Evolutionary conservation across 2,329 filamentous ascomycete species (phyloP).

Genomic region (Penicillium carneum): DNA sequence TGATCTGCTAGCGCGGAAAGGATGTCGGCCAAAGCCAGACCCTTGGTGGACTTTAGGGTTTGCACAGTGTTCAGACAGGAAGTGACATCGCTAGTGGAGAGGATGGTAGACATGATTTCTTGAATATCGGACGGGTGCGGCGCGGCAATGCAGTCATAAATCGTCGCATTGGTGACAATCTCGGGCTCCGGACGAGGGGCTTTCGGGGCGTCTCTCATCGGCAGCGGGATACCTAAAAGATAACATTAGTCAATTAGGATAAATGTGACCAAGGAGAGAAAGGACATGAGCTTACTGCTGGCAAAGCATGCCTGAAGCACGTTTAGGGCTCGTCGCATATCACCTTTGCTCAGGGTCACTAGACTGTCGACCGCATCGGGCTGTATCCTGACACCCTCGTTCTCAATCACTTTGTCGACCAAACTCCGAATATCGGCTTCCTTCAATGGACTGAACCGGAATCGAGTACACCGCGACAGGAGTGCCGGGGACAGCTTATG

Average conservation of each 20-base stretch:
- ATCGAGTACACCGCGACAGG: constrained; percentile 90
- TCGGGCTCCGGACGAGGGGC: constrained; percentile 71
- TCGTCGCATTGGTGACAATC: constrained; percentile 86
- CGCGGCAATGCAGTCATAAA: constrained; percentile 96
- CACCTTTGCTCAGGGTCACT: constrained; percentile 86
- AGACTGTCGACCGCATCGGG: constrained; percentile 81
- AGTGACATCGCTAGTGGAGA: constrained; percentile 85
- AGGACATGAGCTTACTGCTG: constrained; percentile 68
- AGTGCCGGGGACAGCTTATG: constrained; percentile 95
- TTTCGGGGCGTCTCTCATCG: constrained; percentile 66
- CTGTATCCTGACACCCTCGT: constrained; percentile 84
- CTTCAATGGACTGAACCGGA: constrained; percentile 92
- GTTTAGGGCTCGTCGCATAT: constrained; percentile 94
- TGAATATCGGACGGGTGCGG: constrained; percentile 88
- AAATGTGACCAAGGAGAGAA: not conserved
- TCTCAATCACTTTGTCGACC: constrained; percentile 87
- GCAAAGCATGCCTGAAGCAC: constrained; percentile 96
- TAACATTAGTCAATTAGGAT: not conserved
- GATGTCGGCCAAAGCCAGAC: constrained; percentile 90
- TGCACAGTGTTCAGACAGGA: constrained; percentile 88
- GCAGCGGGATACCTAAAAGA: constrained; percentile 70
- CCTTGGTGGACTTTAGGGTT: constrained; percentile 81
- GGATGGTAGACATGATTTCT: constrained; percentile 81
- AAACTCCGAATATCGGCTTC: constrained; percentile 82
- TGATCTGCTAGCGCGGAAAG: constrained; percentile 85